phyloP scores from a whole-genome alignment of 148 eudicot genomes.

The Arctostaphylos glauca region DNA sequence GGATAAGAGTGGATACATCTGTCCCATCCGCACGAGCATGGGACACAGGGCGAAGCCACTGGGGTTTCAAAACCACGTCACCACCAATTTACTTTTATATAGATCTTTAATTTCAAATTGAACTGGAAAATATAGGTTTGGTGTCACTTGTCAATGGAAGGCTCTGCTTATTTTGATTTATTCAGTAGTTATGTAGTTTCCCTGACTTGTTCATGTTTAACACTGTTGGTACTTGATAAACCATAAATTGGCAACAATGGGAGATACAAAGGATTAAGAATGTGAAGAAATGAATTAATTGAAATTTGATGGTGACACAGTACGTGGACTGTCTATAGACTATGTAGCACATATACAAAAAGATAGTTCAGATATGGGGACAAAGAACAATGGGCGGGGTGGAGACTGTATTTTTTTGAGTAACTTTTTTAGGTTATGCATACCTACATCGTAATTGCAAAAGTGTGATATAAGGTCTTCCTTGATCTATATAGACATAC shows the following conservation, averaged over 20 bases:
- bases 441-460: too few relatives aligned
- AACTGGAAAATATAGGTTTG: neutral
- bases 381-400: too few relatives aligned
- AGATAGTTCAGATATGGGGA: too few relatives aligned
- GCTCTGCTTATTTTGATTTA: neutral
- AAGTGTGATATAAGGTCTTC: too few relatives aligned
- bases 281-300: neutral
- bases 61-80: too few relatives aligned
- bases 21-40: too few relatives aligned
- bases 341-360: too few relatives aligned
- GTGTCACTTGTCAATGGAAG: neutral
- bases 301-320: neutral
- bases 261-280: neutral
- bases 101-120: neutral
- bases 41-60: too few relatives aligned
- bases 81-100: neutral
- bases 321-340: neutral
- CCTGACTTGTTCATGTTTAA: neutral
- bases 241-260: neutral
- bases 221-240: neutral
- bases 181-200: neutral
- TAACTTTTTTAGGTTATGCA: too few relatives aligned
- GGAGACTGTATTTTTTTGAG: too few relatives aligned
- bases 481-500: too few relatives aligned
- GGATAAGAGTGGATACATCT: too few relatives aligned